Evolutionary conservation across 768 basidiomycete species (phyloP), one percentile per base, ranked within the genome.

Genomic region (Lactarius deliciosus): DNA sequence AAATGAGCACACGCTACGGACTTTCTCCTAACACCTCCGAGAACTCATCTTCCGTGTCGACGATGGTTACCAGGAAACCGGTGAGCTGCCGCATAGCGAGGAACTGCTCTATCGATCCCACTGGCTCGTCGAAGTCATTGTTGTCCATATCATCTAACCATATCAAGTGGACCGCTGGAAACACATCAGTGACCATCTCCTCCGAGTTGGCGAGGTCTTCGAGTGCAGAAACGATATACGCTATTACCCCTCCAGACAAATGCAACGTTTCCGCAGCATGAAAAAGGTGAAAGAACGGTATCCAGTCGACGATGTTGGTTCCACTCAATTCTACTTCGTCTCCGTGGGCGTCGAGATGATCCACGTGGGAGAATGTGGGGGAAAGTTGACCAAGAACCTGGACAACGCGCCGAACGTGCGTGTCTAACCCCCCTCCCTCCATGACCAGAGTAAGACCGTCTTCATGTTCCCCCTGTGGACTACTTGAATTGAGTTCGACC

Each of bases 391-490:
- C n/a, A 47, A 47, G 45, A 8, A n/a, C n/a, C 9, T 47, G 0
- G n/a, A 10, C 45, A n/a, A 47, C 1, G 45, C n/a, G 1, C n/a
- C 2, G n/a, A n/a, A 47, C 45, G 2, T n/a, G 45, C n/a, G 9
- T 1, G 9, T 22, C 20, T 47, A 47, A n/a, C 45, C n/a, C 3
- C 3, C 0, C 0, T n/a, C 3, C 18, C 0, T 7, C 45, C 45
- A 47, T 0, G 9, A 22, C n/a, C 9, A 47, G n/a, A 47, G 45
- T 10, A 47, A 47, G 18, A 5, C 10, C 2, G 9, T 2, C 20
- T 71, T 69, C 1, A 60, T 36, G 34, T 36, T 36, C 10, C 34
- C 34, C 34, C 11, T 36, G 34, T 11, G 10, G 34, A 36, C 9
- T 2, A 36, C 34, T 36, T 36, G 34, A 36, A 36, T 11, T 10